Evolutionary conservation across 2,329 filamentous ascomycete species (phyloP).

Genomic region (Diatrype stigma): DNA sequence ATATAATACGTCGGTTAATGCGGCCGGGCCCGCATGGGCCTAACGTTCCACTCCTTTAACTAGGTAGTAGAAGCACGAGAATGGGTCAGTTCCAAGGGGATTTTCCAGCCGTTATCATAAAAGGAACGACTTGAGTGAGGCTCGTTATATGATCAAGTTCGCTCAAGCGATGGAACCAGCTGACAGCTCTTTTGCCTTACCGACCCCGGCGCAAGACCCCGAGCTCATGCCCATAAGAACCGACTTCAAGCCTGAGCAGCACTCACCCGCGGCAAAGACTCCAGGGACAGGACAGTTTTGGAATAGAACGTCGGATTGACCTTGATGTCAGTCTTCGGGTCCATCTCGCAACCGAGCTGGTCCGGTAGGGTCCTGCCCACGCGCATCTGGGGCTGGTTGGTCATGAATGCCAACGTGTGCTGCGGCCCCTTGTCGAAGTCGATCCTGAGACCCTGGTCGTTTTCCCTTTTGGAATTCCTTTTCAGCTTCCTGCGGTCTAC

Average conservation of each 20-base stretch:
- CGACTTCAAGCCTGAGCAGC: neutral
- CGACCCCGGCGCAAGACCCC: neutral
- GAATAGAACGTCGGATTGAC: too few species aligned
- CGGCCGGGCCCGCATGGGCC: too few species aligned
- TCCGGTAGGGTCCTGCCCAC: neutral
- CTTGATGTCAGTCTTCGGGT: too few species aligned
- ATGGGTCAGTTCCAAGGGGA: too few species aligned
- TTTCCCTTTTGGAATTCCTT: neutral
- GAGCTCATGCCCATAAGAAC: neutral
- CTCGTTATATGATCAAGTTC: too few species aligned
- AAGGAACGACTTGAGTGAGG: too few species aligned
- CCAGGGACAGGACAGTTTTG: too few species aligned
- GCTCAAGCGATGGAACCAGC: too few species aligned
- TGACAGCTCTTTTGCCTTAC: neutral
- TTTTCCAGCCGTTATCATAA: too few species aligned
- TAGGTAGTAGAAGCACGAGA: too few species aligned
- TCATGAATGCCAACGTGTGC: neutral
- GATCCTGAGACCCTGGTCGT: neutral
- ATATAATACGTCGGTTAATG: too few species aligned
- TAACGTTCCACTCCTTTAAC: too few species aligned
- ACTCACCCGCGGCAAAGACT: neutral
- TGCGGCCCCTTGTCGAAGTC: neutral
- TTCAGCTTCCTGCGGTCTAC: neutral
- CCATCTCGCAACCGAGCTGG: neutral
- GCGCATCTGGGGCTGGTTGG: neutral